Percentiles rank a stretch among this genome's conserved stretches.
These are phyloP conservation scores for Exophiala alcalophila DNA, from an alignment of 2,329 filamentous ascomycete genomes.

Conservation along the genomic window DNA sequence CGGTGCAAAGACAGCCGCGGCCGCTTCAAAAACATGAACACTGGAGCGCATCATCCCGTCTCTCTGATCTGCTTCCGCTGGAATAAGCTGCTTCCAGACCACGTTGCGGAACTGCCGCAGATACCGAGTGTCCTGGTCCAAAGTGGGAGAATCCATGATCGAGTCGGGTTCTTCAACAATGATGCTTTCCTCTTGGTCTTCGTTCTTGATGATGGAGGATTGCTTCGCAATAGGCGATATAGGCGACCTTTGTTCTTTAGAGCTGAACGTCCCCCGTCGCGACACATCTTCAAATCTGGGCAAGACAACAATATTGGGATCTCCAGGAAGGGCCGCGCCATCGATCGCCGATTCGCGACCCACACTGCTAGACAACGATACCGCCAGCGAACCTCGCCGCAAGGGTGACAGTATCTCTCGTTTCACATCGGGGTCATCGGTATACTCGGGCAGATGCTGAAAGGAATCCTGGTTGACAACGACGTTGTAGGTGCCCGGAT, in stretches of 20 bases:
- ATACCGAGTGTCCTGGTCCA: slow-evolving; percentile 36
- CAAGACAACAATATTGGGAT: slow-evolving; percentile 52
- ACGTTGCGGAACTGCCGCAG: slow-evolving; percentile 42
- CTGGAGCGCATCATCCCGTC: slow-evolving; percentile 34
- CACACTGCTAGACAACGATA: slow-evolving; percentile 33
- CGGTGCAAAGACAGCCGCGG: slow-evolving; percentile 51
- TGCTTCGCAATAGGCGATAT: slow-evolving; percentile 32
- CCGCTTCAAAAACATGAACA: slow-evolving; percentile 45
- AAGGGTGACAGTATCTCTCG: slow-evolving; percentile 28
- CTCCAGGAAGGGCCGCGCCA: slow-evolving; percentile 30
- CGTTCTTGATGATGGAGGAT: slow-evolving; percentile 18
- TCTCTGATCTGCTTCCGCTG: slow-evolving; percentile 30
- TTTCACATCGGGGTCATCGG: slow-evolving; percentile 36
- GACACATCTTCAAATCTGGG: slow-evolving; percentile 50
- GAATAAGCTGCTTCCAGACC: slow-evolving; percentile 43
- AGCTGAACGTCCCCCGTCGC: slow-evolving; percentile 35
- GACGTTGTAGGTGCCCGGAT: slow-evolving; percentile 56
- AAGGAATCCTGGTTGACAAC: slow-evolving; percentile 56
- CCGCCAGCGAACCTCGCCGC: slow-evolving; percentile 31
- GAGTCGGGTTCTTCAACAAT: slow-evolving; percentile 17
- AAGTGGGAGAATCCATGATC: slow-evolving; percentile 1
- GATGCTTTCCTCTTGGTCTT: slow-evolving; percentile 17
- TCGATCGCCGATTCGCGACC: slow-evolving; percentile 33
- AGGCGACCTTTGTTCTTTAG: slow-evolving; percentile 35
- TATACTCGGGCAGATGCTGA: slow-evolving; percentile 51